Evolutionary conservation across 495 filamentous ascomycete genomes (phyloP).

Genomic region (Evansstolkia leycettana): DNA sequence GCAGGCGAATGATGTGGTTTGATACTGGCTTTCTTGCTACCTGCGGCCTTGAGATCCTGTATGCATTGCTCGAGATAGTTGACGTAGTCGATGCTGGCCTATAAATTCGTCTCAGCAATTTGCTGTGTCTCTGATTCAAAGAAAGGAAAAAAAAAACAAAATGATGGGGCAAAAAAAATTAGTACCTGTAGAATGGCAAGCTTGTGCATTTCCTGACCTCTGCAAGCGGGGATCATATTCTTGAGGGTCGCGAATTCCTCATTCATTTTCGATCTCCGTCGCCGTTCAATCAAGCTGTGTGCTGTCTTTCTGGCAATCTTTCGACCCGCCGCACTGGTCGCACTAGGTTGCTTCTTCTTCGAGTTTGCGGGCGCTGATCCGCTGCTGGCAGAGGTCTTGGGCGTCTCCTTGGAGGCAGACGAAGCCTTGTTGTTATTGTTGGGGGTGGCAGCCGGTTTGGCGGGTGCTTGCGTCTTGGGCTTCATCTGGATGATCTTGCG

Average conservation of each 20-base stretch:
- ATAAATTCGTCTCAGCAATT: not conserved
- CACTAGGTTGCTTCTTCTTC: conserved; percentile 56
- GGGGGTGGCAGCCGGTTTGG: conserved; percentile 9
- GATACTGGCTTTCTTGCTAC: conserved; percentile 6
- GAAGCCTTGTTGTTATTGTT: conserved; percentile 14
- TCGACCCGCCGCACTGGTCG: conserved; percentile 68
- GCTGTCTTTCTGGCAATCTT: conserved; percentile 96
- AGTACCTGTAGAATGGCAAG: conserved; percentile 83
- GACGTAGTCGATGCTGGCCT: conserved; percentile 96
- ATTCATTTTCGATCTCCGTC: conserved; percentile 95
- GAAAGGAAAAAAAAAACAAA: not conserved
- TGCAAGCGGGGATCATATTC: conserved; percentile 88
- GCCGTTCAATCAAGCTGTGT: conserved; percentile 85
- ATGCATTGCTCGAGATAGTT: conserved; percentile 90
- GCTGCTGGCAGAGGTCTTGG: conserved; percentile 15
- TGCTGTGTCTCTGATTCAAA: too few relatives aligned
- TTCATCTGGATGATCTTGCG: conserved; percentile 99
- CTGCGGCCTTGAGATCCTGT: conserved; percentile 59
- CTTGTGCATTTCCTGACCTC: conserved; percentile 93
- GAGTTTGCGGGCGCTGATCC: conserved; percentile 17
- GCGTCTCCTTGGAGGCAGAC: conserved; percentile 14
- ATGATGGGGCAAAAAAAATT: too few relatives aligned
- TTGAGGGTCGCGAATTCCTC: conserved; percentile 93
- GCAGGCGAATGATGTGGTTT: conserved; percentile 11
- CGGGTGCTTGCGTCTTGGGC: conserved; percentile 27